Conservation (phyloP, 2,329 filamentous ascomycete species). For the Fusarium metavorans region DNA sequence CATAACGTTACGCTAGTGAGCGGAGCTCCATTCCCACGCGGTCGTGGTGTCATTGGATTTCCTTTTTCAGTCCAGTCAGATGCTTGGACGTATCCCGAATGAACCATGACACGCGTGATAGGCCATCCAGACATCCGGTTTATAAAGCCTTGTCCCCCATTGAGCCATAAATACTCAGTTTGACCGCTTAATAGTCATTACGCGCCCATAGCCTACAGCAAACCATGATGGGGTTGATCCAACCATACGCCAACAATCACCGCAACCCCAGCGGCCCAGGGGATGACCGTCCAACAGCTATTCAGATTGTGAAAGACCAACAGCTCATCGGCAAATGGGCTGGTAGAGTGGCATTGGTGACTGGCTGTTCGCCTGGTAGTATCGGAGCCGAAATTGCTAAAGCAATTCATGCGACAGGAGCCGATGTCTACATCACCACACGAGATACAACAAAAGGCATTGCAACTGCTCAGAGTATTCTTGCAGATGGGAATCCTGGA, state of each 20-base stretch:
- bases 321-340: neutral
- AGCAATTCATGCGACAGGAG: neutral
- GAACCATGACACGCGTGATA: neutral
- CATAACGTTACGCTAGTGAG: neutral
- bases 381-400: neutral
- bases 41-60: neutral
- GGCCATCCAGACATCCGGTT: neutral
- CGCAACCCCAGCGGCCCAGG: neutral
- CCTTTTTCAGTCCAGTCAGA: neutral
- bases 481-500: neutral
- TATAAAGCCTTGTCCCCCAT: neutral
- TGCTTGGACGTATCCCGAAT: neutral
- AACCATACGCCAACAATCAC: neutral
- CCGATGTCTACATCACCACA: neutral
- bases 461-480: neutral
- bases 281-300: neutral
- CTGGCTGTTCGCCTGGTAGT: constrained; percentile 5
- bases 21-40: no score
- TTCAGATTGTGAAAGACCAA: neutral
- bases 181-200: neutral
- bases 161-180: no score
- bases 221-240: neutral
- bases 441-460: neutral
- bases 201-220: no score
- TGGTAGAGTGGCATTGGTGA: neutral